Evolutionary conservation across 2,329 filamentous ascomycete species (phyloP).

Genomic region (Ophiocordyceps unilateralis): DNA sequence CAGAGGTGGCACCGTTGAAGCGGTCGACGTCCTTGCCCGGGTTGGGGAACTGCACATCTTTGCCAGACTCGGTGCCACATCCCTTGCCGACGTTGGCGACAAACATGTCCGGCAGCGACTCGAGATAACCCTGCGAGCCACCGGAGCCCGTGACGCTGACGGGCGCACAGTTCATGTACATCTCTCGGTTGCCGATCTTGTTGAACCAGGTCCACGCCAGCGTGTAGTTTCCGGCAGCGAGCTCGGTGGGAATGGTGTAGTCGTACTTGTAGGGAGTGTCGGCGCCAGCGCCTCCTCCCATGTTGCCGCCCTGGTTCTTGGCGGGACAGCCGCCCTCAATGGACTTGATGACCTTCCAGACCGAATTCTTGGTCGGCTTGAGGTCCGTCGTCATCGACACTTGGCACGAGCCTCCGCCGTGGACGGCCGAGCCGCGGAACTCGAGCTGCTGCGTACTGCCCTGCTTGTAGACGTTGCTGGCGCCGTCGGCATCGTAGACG

Average conservation of each 20-base stretch:
- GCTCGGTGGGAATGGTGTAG: slow-evolving; percentile 53
- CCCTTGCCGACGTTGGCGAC: slow-evolving; percentile 43
- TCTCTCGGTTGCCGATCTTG: slow-evolving; percentile 78
- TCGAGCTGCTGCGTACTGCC: slow-evolving; percentile 28
- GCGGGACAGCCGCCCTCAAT: slow-evolving; percentile 75
- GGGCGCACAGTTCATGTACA: slow-evolving; percentile 94
- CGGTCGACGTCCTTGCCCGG: slow-evolving; percentile 39
- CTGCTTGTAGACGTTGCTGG: slow-evolving; percentile 38
- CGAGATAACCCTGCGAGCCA: slow-evolving; percentile 33
- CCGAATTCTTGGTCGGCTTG: slow-evolving; percentile 43
- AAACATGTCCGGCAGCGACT: slow-evolving; percentile 53
- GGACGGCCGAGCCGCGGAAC: slow-evolving; percentile 57
- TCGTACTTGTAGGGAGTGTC: slow-evolving; percentile 39
- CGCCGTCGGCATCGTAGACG: slow-evolving; percentile 25
- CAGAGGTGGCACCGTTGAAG: slow-evolving; percentile 20
- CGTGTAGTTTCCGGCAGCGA: slow-evolving; percentile 60
- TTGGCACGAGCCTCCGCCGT: slow-evolving; percentile 89
- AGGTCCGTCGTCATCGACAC: slow-evolving; percentile 68
- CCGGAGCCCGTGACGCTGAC: slow-evolving; percentile 42
- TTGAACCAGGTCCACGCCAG: slow-evolving; percentile 96
- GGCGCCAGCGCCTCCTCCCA: slow-evolving; percentile 26
- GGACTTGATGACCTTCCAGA: slow-evolving; percentile 81
- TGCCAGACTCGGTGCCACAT: slow-evolving; percentile 32
- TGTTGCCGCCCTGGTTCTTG: slow-evolving; percentile 36
- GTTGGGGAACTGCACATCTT: slow-evolving; percentile 42